These are phyloP conservation scores for Serendipita sp. DNA, from an alignment of 768 basidiomycete species.

Conservation along the genomic window DNA sequence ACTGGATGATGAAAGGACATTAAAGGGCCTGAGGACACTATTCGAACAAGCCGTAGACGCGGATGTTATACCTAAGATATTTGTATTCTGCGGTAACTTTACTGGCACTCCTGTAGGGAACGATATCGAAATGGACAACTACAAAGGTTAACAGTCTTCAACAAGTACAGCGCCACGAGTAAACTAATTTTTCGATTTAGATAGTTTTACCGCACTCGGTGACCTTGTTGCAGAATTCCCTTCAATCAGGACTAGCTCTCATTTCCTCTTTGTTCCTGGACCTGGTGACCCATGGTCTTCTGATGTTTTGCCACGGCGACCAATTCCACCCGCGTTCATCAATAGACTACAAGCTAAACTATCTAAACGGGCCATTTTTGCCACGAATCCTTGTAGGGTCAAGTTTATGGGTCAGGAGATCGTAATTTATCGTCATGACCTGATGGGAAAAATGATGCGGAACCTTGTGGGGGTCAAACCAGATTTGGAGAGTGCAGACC, in stretches of 20 bases:
- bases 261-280: conserved; percentile 90
- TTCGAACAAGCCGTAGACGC: conserved; percentile 83
- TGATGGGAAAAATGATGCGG: conserved; percentile 85
- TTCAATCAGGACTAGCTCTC: conserved; percentile 54
- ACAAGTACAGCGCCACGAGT: not conserved
- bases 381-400: conserved; percentile 83
- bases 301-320: conserved; percentile 66
- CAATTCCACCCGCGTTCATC: conserved; percentile 61
- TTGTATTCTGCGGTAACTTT: conserved; percentile 92
- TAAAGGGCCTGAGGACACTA: conserved; percentile 64
- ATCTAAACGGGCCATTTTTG: conserved; percentile 61
- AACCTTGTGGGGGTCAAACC: conserved; percentile 83
- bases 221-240: conserved; percentile 75
- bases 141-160: conserved; percentile 44
- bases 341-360: conserved; percentile 52
- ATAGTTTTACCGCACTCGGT: conserved; percentile 73
- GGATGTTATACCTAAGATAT: conserved; percentile 70
- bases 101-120: conserved; percentile 71
- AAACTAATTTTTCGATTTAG: conserved; percentile 23
- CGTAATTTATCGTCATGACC: conserved; percentile 80
- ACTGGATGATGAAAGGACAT: conserved; percentile 76
- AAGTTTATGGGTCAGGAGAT: conserved; percentile 94
- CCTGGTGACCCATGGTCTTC: conserved; percentile 72
- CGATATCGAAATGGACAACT: conserved; percentile 59
- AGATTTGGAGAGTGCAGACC: conserved; percentile 53